These are phyloP conservation scores for Artemisia argyi DNA, from an alignment of 129 eudicot species.

Conservation along the genomic window DNA sequence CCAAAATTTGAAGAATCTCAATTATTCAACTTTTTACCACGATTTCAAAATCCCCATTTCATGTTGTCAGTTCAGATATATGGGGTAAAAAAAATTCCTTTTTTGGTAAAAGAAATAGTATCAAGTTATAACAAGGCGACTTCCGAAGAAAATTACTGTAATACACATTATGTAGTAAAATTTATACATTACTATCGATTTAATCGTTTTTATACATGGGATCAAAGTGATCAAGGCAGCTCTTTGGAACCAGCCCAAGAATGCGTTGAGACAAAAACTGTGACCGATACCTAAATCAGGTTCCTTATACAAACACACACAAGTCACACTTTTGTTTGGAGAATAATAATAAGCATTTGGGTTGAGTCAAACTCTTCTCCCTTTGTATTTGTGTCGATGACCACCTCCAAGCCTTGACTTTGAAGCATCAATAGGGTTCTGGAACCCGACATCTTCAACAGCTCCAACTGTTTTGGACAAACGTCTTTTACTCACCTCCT, in stretches of 20 bases:
- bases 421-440: conserved; percentile 48
- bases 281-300: not conserved
- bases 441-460: conserved; percentile 75
- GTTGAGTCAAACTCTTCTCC: conserved; percentile 34
- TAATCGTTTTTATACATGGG: conserved; percentile 24
- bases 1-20: conserved; percentile 37
- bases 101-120: not conserved
- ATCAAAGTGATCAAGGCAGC: conserved; percentile 21
- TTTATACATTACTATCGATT: conserved; percentile 22
- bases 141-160: too few relatives aligned
- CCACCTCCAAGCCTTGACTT: conserved; percentile 34
- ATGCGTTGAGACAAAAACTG: conserved; percentile 2
- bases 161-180: not conserved
- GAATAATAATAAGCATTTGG: conserved; percentile 11
- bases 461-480: conserved; percentile 70
- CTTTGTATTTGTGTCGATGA: conserved; percentile 39
- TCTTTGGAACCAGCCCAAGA: conserved; percentile 23
- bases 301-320: not conserved
- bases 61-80: conserved; percentile 19
- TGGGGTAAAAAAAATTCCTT: not conserved
- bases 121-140: not conserved
- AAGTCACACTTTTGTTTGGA: not conserved
- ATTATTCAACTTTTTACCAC: conserved; percentile 25
- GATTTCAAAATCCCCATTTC: conserved; percentile 21
- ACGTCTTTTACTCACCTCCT: conserved; percentile 67